Evolutionary conservation across 2,329 filamentous ascomycete genomes (phyloP), one percentile per base, ranked within the genome.

Genomic region (Fusarium sororula): DNA sequence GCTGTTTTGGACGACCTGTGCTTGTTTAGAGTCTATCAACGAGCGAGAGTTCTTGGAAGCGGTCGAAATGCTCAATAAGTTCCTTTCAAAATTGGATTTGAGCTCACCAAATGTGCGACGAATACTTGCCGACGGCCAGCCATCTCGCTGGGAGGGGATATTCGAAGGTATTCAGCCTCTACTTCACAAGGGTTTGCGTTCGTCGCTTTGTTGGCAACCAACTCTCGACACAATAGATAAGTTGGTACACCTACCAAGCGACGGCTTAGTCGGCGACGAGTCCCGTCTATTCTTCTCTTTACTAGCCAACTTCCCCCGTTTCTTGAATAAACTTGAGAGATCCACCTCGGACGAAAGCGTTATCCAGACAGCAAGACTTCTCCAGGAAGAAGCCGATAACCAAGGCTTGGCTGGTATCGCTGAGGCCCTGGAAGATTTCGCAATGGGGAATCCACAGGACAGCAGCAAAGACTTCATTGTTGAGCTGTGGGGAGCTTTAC

Each of bases 1-100:
- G 79, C 86, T 99, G 2, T 98, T 99, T 83, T 99, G 97, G 97
- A 97, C 96, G 1, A 98, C 94, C 0, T 98, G 95, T 78, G 96
- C 96, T 17, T 99, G 96, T 80, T 85, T 99, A 26, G 95, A 98
- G 79, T 98, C 96, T 0, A 97, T 98, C 79, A 97, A 98, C 74
- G 97, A 99, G 82, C 90, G 92, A 28, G 96, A 99, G 79, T 99
- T 98, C 72, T 89, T 96, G 70, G 96, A 98, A 80, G 95, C 94
- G 28, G 86, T 98, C 18, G 92, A 93, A 59, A 98, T 99, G 93
- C 88, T 99, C 15, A 93, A 97, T 66, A 93, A 93, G 78, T 91
- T 97, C 41, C 84, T 99, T 28, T 89, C 91, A 75, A 97, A 96
- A 80, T 86, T 98, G 28, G 93, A 99, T 80, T 88, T 99, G 50